Conservation (phyloP, 202 grass and related monocot species). For the Setaria italica region DNA sequence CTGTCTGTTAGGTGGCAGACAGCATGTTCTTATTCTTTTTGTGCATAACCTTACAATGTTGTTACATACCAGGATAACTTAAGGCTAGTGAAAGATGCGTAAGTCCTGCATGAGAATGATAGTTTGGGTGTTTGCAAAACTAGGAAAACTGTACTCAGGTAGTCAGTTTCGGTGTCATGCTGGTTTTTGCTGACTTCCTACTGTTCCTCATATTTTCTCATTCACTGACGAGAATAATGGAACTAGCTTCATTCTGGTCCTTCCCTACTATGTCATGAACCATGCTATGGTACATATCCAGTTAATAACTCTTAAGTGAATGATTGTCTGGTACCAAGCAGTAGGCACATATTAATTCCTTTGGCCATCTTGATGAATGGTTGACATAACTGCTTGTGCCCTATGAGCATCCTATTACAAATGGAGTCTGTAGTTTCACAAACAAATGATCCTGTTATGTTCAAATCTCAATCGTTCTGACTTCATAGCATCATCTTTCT, state of each 20-base stretch:
- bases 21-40: neutral
- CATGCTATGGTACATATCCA: neutral
- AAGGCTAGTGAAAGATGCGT: neutral
- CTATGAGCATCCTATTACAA: neutral
- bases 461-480: neutral
- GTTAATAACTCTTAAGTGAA: neutral
- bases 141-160: neutral
- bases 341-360: neutral
- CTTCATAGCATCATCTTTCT: conserved; percentile 10
- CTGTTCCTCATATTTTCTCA: neutral
- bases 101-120: neutral
- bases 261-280: neutral
- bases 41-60: neutral
- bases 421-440: conserved; percentile 32
- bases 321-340: neutral
- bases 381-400: neutral
- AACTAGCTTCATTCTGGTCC: neutral
- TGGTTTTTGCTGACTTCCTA: neutral
- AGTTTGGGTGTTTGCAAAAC: conserved; percentile 4
- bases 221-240: neutral
- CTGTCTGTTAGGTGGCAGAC: neutral
- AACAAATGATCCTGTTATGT: neutral
- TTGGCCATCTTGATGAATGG: neutral
- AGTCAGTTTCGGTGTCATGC: neutral
- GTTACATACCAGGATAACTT: neutral